Base-by-base conservation (phyloP, 2,329 filamentous ascomycete genomes). In the Ascochyta koolunga region DNA sequence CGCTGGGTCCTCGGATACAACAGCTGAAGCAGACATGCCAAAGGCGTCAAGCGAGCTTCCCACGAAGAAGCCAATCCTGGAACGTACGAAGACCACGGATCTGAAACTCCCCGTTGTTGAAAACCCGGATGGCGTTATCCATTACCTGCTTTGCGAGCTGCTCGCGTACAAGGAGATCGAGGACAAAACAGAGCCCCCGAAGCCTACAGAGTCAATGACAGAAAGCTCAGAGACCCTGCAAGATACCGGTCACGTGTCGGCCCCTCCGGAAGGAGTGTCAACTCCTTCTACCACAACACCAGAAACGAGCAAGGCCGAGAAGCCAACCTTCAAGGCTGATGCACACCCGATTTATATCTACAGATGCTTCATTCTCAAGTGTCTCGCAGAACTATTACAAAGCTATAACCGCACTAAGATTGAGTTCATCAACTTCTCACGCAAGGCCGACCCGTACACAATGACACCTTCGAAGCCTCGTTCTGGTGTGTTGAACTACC, bases 381-480 rank as follows among this genome's bases (percentile, higher is more conserved):
- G 93, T 68, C 80, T 99, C 33, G 88, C 91, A 0, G 95, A 99
- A 75, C 84, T 99, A 13, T 81, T 99, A 13, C 87, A 90, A 52
- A 96, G 89, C 68, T 99, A 98, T 78, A 96, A 92, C 64, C 87
- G 92, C 48, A 91, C 92, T 8, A 99, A 99, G 81, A 86, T 99
- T 37, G 96, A 99, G 72, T 98, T 99, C 72, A 97, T 99, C 79
- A 98, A 97, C 74, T 99, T 97, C 78, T 98, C 96, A 62, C 88
- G 93, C 56, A 96, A 93, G 69, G 89, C 91, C 6, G 91, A 93
- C 40, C 83, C 91, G 38, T 88, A 91, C 64, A 88, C 88, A 10
- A 87, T 86, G 48, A 98, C 95, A 1, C 95, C 95, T 5, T 93
- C 96, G 15, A 98, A 98, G 75, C 95, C 95, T 50, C 87, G 95